These are phyloP conservation scores for Quaeritorhiza haematococci DNA, from an alignment of 371 early-diverging fungal genomes.

Conservation along the genomic window DNA sequence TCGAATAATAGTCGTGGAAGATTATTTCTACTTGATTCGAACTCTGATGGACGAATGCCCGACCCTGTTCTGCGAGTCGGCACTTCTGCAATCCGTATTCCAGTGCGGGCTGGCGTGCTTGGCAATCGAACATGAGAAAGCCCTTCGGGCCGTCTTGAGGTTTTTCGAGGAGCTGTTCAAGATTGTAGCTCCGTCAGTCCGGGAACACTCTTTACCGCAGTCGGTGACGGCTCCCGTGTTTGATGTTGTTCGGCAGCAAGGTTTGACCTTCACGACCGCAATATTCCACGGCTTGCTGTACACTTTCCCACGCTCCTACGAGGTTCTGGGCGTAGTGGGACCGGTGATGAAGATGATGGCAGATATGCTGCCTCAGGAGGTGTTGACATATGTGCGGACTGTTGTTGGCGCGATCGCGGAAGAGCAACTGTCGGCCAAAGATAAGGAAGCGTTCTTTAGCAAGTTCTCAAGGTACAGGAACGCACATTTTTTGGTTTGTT, in stretches of 20 bases:
- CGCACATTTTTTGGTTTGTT: slow-evolving; percentile 28
- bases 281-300: slow-evolving; percentile 2
- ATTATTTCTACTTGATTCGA: slow-evolving; percentile 58
- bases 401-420: slow-evolving; percentile 45
- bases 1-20: slow-evolving; percentile 70
- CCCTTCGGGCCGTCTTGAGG: slow-evolving; percentile 52
- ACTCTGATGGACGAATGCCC: slow-evolving; percentile 56
- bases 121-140: slow-evolving; percentile 53
- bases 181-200: slow-evolving; percentile 21
- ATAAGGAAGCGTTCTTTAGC: slow-evolving; percentile 43
- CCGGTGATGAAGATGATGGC: slow-evolving; percentile 20
- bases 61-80: slow-evolving; percentile 43
- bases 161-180: slow-evolving; percentile 41
- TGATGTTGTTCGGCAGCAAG: not conserved
- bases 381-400: slow-evolving; percentile 34
- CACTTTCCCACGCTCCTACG: not conserved
- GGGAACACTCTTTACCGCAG: slow-evolving; percentile 9
- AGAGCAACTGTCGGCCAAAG: slow-evolving; percentile 37
- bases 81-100: slow-evolving; percentile 55
- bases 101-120: slow-evolving; percentile 61
- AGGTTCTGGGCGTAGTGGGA: slow-evolving; percentile 9
- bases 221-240: not conserved
- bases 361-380: slow-evolving; percentile 39
- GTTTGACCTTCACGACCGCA: not conserved
- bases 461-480: slow-evolving; percentile 43